Base-by-base conservation (phyloP, 2,329 filamentous ascomycete genomes). In the Microdochium paspali region DNA sequence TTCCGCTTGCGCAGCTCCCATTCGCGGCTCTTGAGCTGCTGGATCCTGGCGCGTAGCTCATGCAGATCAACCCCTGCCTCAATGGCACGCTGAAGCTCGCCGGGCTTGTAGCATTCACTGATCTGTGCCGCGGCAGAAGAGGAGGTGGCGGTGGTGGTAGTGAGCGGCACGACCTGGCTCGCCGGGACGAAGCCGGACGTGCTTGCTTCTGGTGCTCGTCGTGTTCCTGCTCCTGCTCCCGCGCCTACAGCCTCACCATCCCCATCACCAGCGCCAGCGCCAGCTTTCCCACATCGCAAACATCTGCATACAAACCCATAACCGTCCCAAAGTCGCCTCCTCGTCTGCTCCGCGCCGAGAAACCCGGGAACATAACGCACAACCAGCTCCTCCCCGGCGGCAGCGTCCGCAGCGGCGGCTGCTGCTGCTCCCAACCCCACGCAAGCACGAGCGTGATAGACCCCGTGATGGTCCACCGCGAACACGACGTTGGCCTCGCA, bases 401-500 rank as follows among this genome's bases (percentile, higher is more conserved):
- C n/a, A n/a, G n/a, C n/a, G n/a, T n/a, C n/a, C n/a, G n/a, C n/a
- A n/a, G n/a, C n/a, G n/a, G n/a, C n/a, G n/a, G n/a, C n/a, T n/a
- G n/a, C n/a, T n/a, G n/a, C 26, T 28, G 26, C 26, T 20, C 12
- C 5, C 12, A 40, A 4, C n/a, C 12, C 15, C 12, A 10, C n/a
- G 4, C 35, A 20, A 9, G 35, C 35, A 21, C 35, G 35, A 9
- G 23, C n/a, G 18, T 40, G 35, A 20, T 40, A 40, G n/a, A 21
- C 12, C 6, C 35, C 18, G 35, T 40, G 15, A 12, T 21, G 35
- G 35, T 40, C 35, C 15, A 40, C 35, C 13, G 35, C 35, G 18
- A 40, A 40, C 13, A 40, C 35, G 35, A 40, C 62, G 42, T 67
- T 68, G 1, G 65, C 62, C 25, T 56, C 59, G 53, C 66, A 68